Evolutionary conservation across 371 early-diverging fungal genomes (phyloP), one percentile per base, ranked within the genome.

Genomic region (Rhizopus arrhizus): DNA sequence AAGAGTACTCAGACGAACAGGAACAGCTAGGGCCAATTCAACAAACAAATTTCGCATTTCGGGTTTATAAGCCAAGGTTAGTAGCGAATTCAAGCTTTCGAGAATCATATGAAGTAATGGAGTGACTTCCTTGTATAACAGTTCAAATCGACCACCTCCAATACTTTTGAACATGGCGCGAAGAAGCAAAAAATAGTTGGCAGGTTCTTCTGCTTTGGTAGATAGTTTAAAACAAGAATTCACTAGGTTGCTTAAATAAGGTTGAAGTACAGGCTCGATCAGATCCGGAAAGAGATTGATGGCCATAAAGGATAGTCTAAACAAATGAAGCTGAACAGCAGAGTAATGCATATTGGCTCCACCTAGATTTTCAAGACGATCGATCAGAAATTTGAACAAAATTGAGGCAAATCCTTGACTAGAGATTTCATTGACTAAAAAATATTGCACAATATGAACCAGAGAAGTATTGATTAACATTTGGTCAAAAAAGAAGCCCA

Each of bases 261-360:
- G 96, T 53, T 93, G 91, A 29, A 97, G 78, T 11, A 97, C 91
- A 3, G 73, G 69, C 68, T 99, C 98, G 76, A 95, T 97, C 13
- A 88, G 77, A 34, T 95, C 93, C 0, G 99, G 99, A 68, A 94
- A 97, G 29, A 91, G 69, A 16, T 93, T 91, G 28, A 98, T 89
- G 11, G 98, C 91, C 91, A 95, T 88, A 66, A 98, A 99, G 0
- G 94, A 86, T 8, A 97, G 75, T 66, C 95, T 93, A 84, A 97
- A 97, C 28, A 97, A 76, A 31, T 95, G 85, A 53, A 98, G 81
- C 83, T 95, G 89, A 7, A 93, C 89, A 4, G 85, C 81, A 0
- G 97, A 89, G 51, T 86, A 84, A 13, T 86, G 81, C 13, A 84
- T 71, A 61, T 95, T 94, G 8, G 81, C 82, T 4, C 85, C 86